These are phyloP conservation scores for Penicillium sp. DNA, from an alignment of 2,329 filamentous ascomycete species.

Conservation along the genomic window DNA sequence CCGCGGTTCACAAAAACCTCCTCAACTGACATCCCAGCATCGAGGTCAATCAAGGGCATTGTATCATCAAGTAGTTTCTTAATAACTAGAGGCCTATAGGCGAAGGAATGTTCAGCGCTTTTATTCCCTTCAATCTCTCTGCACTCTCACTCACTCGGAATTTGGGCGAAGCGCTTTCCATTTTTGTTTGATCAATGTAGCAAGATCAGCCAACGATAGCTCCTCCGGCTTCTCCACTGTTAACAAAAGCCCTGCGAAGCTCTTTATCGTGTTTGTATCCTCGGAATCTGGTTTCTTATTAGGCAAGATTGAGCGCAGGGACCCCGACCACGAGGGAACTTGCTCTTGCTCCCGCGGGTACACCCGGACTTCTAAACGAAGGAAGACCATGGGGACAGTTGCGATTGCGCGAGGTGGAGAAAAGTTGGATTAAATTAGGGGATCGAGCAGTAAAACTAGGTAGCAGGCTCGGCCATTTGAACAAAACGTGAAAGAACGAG, in stretches of 20 bases:
- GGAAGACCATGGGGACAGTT: slow-evolving; percentile 31
- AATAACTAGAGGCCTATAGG: slow-evolving; percentile 34
- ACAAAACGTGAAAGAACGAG: background rate
- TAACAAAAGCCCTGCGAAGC: slow-evolving; percentile 31
- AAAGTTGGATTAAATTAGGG: background rate
- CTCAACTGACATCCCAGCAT: slow-evolving; percentile 34
- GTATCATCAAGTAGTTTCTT: slow-evolving; percentile 40
- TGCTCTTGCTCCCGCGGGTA: slow-evolving; percentile 30
- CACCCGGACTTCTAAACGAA: slow-evolving; percentile 40
- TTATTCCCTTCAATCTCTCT: background rate
- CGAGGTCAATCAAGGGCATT: slow-evolving; percentile 33
- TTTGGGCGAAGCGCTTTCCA: slow-evolving; percentile 36
- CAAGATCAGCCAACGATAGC: slow-evolving; percentile 31
- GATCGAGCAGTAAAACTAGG: background rate
- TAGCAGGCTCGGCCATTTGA: background rate
- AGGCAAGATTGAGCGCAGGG: slow-evolving; percentile 15
- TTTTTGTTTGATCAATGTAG: slow-evolving; percentile 31
- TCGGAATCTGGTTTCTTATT: slow-evolving; percentile 11
- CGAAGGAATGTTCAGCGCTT: background rate
- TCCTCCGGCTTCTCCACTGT: slow-evolving; percentile 33
- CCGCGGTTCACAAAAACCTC: slow-evolving; percentile 42
- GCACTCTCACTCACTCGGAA: slow-evolving; percentile 29
- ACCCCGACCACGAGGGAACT: slow-evolving; percentile 9
- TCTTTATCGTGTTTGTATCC: slow-evolving; percentile 11
- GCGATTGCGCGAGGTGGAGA: background rate